Conservation (phyloP, 768 basidiomycete species). For the Phanerodontia chrysosporium region DNA sequence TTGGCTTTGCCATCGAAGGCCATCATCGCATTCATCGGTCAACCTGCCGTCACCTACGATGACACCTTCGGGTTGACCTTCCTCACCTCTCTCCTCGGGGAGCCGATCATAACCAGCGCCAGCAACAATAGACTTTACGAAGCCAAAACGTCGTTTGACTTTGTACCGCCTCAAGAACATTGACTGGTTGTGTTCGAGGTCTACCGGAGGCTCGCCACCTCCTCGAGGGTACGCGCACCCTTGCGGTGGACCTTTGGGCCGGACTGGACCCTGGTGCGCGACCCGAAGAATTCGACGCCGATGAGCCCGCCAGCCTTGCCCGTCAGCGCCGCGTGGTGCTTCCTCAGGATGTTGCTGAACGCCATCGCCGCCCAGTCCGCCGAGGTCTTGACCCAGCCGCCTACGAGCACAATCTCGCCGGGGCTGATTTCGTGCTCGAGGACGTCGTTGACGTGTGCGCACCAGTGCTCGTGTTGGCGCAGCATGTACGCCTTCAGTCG, state of each 20-base stretch:
- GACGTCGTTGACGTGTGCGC: not conserved
- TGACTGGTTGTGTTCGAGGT: conserved; percentile 8
- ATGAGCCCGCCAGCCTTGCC: not conserved
- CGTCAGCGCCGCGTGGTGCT: not conserved
- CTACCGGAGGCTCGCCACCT: not conserved
- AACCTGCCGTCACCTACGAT: not conserved
- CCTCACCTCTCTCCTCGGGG: not conserved
- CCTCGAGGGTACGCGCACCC: not conserved
- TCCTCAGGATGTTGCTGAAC: not conserved
- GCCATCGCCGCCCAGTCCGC: not conserved
- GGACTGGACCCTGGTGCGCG: not conserved
- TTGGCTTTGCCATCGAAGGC: not conserved
- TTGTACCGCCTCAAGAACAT: conserved; percentile 18
- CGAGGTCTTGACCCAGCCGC: not conserved
- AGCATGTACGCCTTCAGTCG: not conserved
- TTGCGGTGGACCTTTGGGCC: not conserved
- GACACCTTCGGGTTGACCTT: not conserved
- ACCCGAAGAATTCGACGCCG: not conserved
- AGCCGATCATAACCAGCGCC: not conserved
- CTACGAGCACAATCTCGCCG: not conserved
- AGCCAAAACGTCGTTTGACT: conserved; percentile 9
- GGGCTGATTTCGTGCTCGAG: not conserved
- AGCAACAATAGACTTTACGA: not conserved
- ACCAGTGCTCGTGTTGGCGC: not conserved
- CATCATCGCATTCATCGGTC: not conserved